Base-by-base conservation (phyloP, 768 basidiomycete species). In the Trametes elegans region DNA sequence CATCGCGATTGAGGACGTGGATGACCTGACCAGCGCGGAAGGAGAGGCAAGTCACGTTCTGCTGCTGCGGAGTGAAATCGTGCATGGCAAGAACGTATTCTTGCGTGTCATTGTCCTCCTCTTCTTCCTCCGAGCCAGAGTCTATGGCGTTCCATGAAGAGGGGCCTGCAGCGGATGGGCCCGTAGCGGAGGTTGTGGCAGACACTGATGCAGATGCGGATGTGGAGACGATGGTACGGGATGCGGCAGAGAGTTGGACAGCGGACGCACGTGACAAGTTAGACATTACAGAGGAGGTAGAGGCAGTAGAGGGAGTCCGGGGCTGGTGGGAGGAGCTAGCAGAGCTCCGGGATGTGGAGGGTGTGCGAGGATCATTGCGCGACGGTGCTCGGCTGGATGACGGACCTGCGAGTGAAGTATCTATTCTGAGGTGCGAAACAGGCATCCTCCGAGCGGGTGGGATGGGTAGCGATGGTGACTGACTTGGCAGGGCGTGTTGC, bases 71-170 rank as follows among this genome's bases (percentile, higher is more conserved):
- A 21, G 73, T 66, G 64, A 93, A 98, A 69, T 97, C 93, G 67
- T 98, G 94, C 78, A 96, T 88, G 3, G 96, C 93, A 21, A 92
- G 74, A 5, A 95, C 93, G 69, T 85, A 93, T 67, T 91, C 90
- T 16, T 81, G 71, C 10, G 54, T 26, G 32, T 57, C 57, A 11
- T 38, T 27, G 3, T 19, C 59, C 16, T 44, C 49, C 5, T 62
- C 62, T 13, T 50, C 53, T 14, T 63, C 62, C 19, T 64, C 58
- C 13, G 54, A 54, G 24, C 43, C 46, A n/a, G 63, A 62, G 35
- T 55, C 58, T 42, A 43, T 40, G n/a, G 48, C 24, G 24, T 39
- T 56, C 61, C 55, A 60, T 40, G 41, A 26, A 4, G 23, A 43
- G 3, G 11, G 5, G 13, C 24, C 11, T 2, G 41, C 24, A 14